phyloP scores from a whole-genome alignment of 306 rosid species.

The Cucurbita maxima region DNA sequence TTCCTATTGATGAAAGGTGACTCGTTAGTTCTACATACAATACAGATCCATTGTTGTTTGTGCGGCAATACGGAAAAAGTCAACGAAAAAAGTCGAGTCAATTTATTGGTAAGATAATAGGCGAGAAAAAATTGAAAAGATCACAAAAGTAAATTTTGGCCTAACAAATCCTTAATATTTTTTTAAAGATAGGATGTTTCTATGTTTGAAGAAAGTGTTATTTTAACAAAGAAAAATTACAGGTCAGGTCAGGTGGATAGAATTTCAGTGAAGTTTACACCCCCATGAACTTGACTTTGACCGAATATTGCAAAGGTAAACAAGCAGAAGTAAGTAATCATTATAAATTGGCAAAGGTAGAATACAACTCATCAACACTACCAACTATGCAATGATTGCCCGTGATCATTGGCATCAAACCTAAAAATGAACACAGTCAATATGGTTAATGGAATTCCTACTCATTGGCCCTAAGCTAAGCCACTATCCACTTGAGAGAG shows the following conservation, averaged over 20 bases:
- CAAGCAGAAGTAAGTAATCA: neutral
- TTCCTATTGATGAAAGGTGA: too few relatives aligned
- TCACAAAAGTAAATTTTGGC: too few relatives aligned
- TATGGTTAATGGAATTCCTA: neutral
- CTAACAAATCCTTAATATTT: too few relatives aligned
- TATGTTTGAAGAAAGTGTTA: too few relatives aligned
- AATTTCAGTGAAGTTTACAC: neutral
- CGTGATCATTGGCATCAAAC: neutral
- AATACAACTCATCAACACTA: neutral
- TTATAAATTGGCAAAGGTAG: neutral
- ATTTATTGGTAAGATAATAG: too few relatives aligned
- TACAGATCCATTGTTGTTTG: too few relatives aligned
- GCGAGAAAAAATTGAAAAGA: too few relatives aligned
- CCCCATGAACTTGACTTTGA: neutral
- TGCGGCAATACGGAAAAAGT: too few relatives aligned
- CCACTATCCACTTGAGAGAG: neutral
- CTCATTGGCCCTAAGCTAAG: neutral
- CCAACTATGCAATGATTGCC: neutral
- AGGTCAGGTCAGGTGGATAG: neutral
- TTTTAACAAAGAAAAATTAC: too few relatives aligned
- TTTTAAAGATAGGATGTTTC: too few relatives aligned
- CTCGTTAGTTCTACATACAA: too few relatives aligned
- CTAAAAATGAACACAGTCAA: neutral
- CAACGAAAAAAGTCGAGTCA: too few relatives aligned
- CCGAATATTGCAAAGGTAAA: neutral